Evolutionary conservation across 805 yeast species (phyloP), one percentile per base, ranked within the genome.

Genomic region (Zygosaccharomyces kombuchaensis): DNA sequence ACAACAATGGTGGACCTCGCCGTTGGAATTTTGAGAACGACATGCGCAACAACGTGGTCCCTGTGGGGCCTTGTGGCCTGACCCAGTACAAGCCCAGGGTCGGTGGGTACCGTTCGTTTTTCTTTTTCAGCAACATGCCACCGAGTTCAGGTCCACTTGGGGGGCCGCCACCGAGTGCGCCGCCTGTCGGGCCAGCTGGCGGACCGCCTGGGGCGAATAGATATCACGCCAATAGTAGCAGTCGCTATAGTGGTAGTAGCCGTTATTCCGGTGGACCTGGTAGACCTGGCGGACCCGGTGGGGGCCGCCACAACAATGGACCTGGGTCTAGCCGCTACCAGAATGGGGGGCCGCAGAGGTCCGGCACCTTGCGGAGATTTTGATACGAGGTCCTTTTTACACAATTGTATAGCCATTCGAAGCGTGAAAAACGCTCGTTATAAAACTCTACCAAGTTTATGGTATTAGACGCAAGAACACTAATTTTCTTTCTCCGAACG

Each of bases 61-160:
- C 66, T 14, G 69, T 74, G 36, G 82, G 82, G 0, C 80, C 81
- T n/a, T 62, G 59, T 22, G 74, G 78, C 9, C 62, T 67, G 6
- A 62, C 72, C 3, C 72, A 69, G 58, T 74, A 75, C 53, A 57
- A 66, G n/a, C 65, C 72, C 23, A 67, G 82, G 45, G 67, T 66
- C 30, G 82, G 82, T 40, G 81, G 82, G 3, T 77, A 71, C 52
- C 71, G 73, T 48, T 66, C 74, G 9, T 75, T 74, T 46, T 56
- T 75, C 39, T 57, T 55, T 56, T 50, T 62, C 63, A 63, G 63
- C 52, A 54, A 55, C 55, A 40, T 36, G 39, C 40, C 21, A 13
- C 31, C 16, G 9, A 21, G 29, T 4, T 19, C 12, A 5, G 34
- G 38, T n/a, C 38, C 34, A 10, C 13, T 25, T 12, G 34, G 34